Evolutionary conservation across 139 green algal genomes (phyloP).

Genomic region (Dunaliella primolecta): DNA sequence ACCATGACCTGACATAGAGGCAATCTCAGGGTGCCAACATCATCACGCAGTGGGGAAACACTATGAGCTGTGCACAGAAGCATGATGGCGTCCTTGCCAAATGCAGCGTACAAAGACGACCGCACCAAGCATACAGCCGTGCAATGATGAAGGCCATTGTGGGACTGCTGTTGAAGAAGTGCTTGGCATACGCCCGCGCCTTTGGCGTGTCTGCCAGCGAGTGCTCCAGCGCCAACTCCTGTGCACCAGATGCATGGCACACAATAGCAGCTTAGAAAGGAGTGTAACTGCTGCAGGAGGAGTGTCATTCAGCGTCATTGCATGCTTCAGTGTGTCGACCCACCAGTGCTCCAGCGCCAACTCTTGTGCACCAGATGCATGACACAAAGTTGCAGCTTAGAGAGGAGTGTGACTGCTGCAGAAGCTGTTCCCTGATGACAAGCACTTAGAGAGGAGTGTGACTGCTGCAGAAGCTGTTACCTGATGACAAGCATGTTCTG

Average conservation of each 20-base stretch:
- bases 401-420: not conserved
- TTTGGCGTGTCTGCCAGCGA: conserved; percentile 9
- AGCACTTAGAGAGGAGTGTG: too few relatives aligned
- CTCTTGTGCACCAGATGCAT: not conserved
- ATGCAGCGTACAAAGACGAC: too few relatives aligned
- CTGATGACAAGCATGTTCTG: too few relatives aligned
- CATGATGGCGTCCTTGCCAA: too few relatives aligned
- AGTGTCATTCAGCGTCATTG: conserved; percentile 10
- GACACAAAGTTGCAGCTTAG: too few relatives aligned
- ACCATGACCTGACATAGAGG: too few relatives aligned
- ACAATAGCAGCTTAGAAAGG: too few relatives aligned
- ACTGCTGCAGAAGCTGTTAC: conserved; percentile 18
- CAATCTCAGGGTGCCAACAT: too few relatives aligned
- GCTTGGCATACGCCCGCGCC: conserved; percentile 13
- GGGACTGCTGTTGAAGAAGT: conserved; percentile 21
- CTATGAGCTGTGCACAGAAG: too few relatives aligned
- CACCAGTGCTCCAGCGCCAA: conserved; percentile 15
- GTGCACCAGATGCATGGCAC: not conserved
- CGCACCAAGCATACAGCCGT: conserved; percentile 26
- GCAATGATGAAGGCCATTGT: conserved; percentile 18
- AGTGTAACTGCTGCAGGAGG: conserved; percentile 15
- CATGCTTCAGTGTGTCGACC: conserved; percentile 8
- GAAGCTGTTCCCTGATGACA: too few relatives aligned
- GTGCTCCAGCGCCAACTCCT: conserved; percentile 16
- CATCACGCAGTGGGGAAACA: too few relatives aligned